These are phyloP conservation scores for Orobanche coerulescens DNA, from an alignment of 257 asterid genomes.

Conservation along the genomic window DNA sequence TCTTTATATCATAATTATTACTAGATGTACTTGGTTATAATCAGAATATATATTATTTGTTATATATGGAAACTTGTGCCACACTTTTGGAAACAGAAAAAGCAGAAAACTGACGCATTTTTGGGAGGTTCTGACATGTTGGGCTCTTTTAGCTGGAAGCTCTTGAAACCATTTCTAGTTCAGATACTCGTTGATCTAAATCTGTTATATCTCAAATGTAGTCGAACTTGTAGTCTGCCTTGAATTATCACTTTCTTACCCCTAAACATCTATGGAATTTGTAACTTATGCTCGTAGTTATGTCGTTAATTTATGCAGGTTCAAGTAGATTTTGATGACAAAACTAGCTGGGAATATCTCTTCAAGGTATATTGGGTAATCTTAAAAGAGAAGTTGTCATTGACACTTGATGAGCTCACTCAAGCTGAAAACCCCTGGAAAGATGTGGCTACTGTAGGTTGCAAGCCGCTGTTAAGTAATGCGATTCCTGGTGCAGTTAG, in stretches of 20 bases:
- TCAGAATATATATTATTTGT: not conserved
- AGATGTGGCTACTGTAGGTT: conserved; percentile 30
- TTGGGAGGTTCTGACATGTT: not conserved
- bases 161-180: not conserved
- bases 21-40: not conserved
- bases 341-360: conserved; percentile 85
- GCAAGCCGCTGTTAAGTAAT: conserved; percentile 29
- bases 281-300: conserved; percentile 11
- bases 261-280: not conserved
- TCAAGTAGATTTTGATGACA: conserved; percentile 84
- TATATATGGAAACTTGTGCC: not conserved
- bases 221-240: conserved; percentile 10
- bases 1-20: too few relatives aligned
- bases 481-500: conserved; percentile 25
- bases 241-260: conserved; percentile 18
- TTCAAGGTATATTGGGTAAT: conserved; percentile 79
- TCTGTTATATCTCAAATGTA: not conserved
- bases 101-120: not conserved
- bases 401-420: conserved; percentile 56
- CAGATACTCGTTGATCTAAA: not conserved
- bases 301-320: conserved; percentile 36
- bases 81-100: conserved; percentile 5
- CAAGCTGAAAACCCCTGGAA: conserved; percentile 58
- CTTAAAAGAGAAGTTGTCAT: conserved; percentile 52
- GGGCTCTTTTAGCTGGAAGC: conserved; percentile 7